A percentile compares a stretch with the other conserved stretches of the same genome.
phyloP scores from a whole-genome alignment of 345 rosid genomes.

The Rhodamnia rubescens region DNA sequence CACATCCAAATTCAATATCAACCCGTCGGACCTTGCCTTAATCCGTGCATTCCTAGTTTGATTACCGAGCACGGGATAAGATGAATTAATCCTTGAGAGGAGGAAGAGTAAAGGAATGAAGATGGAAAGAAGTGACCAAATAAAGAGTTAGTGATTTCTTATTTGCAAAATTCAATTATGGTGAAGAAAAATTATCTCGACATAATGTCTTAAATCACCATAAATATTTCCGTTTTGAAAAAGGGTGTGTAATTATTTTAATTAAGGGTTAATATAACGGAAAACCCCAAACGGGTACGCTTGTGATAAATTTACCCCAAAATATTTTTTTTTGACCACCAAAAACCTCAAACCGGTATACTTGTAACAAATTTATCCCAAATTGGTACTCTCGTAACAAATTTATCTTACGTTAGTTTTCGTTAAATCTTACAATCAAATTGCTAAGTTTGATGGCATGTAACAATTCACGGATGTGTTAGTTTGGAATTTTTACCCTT shows the following conservation, averaged over 20 bases:
- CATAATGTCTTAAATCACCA: not conserved
- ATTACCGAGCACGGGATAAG: not conserved
- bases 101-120: not conserved
- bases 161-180: not conserved
- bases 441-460: too few species aligned
- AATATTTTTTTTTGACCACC: too few species aligned
- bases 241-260: not conserved
- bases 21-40: accelerated
- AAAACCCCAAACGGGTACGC: too few species aligned
- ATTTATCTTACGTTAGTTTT: too few species aligned
- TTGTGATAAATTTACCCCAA: too few species aligned
- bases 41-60: accelerated
- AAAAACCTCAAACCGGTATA: too few species aligned
- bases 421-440: too few species aligned
- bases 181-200: not conserved
- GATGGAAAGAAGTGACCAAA: not conserved
- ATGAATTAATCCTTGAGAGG: not conserved
- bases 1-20: not conserved
- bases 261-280: not conserved
- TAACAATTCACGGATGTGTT: too few species aligned
- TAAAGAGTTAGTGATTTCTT: not conserved
- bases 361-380: too few species aligned
- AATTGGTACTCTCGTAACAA: too few species aligned
- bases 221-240: accelerated
- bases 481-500: too few species aligned